Evolutionary conservation across 108 stramenopile species (phyloP), one percentile per base, ranked within the genome.

Genomic region (Nitzschia sp.): DNA sequence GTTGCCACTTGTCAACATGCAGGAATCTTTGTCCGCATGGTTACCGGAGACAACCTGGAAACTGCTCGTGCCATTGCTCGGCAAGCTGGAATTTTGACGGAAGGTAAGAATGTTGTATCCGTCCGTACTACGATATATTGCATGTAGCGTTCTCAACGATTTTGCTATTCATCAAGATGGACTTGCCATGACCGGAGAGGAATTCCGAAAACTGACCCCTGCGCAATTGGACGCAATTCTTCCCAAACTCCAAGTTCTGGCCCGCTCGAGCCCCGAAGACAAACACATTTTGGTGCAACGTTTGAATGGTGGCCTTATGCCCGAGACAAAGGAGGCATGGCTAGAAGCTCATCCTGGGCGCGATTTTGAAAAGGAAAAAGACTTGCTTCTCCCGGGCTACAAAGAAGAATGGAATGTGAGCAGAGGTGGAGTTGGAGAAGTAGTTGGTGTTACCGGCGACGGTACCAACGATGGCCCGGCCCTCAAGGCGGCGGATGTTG

Each of bases 381-480:
- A 92, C 61, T 31, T 73, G 46, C 72, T 87, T 11, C 77, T 92
- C 23, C 86, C 91, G 48, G 83, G 91, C 54, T 83, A 87, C 70
- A 79, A 81, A 59, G 77, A 82, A 17, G 89, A 90, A 69, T 90
- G 89, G 89, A 79, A 68, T 26, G 67, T 46, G 18, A 74, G 68
- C 11, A 79, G 84, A 30, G 72, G 71, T 32, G 77, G 85, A 18
- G 86, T 80, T 49, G 89, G 89, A 2, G 85, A 94, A 68, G 96
- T 98, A 47, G 98, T 99, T 28, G 97, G 94, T 38, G 98, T 98
- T 2, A 99, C 98, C 13, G 98, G 98, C 30, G 98, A 99, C 73
- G 98, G 98, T 54, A 97, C 96, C 9, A 99, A 99, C 75, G 98
- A 98, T 65, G 94, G 91, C 2, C 98, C 98, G 1, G 98, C 98